These are phyloP conservation scores for Paxillus ammoniavirescens DNA, from an alignment of 768 basidiomycete genomes.

Conservation along the genomic window DNA sequence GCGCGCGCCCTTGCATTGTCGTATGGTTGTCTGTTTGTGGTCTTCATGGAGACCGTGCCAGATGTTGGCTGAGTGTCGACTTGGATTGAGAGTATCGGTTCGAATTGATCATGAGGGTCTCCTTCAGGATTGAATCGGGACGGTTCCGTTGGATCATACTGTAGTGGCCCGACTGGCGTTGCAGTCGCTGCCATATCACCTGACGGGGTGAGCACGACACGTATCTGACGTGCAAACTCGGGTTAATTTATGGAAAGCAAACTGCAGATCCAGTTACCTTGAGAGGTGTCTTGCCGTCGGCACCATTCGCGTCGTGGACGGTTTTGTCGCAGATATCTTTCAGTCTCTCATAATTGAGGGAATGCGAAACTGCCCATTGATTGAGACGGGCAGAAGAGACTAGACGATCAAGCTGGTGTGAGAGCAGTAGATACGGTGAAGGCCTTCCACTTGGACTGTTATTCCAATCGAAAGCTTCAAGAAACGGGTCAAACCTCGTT, in stretches of 20 bases:
- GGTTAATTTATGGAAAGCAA: neutral
- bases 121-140: slow-evolving; percentile 36
- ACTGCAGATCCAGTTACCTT: slow-evolving; percentile 16
- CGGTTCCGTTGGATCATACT: slow-evolving; percentile 38
- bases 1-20: slow-evolving; percentile 60
- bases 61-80: slow-evolving; percentile 57
- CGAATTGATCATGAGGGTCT: slow-evolving; percentile 25
- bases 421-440: slow-evolving; percentile 61
- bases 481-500: slow-evolving; percentile 54
- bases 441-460: slow-evolving; percentile 46
- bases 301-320: slow-evolving; percentile 30
- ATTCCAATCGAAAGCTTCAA: slow-evolving; percentile 56
- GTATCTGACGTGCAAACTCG: slow-evolving; percentile 40
- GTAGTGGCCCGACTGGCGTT: slow-evolving; percentile 31
- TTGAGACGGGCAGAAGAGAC: slow-evolving; percentile 47
- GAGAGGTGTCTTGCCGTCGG: slow-evolving; percentile 11
- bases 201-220: slow-evolving; percentile 45
- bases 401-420: slow-evolving; percentile 61
- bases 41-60: slow-evolving; percentile 61
- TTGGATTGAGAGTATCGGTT: slow-evolving; percentile 43
- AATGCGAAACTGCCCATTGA: slow-evolving; percentile 42
- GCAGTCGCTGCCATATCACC: slow-evolving; percentile 38
- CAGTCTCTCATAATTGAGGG: slow-evolving; percentile 40
- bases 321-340: slow-evolving; percentile 45
- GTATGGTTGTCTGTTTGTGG: slow-evolving; percentile 61